Base-by-base conservation (phyloP, 2,329 filamentous ascomycete genomes). In the Mycosphaerella arachidis region DNA sequence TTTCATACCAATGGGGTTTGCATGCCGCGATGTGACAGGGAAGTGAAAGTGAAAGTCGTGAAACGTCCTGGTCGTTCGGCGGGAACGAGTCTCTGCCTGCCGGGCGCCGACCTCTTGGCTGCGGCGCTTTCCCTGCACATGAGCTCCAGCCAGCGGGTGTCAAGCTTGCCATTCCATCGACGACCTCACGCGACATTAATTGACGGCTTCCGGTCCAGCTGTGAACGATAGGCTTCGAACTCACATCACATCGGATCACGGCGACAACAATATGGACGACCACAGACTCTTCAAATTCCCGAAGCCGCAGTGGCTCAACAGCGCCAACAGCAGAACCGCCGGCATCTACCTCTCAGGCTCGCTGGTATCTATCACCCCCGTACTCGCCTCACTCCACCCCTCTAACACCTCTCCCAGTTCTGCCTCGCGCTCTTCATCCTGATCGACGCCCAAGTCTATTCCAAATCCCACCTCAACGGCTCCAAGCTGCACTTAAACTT, bases 351-450 rank as follows among this genome's bases (percentile, higher is more conserved):
- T 79, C 48, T 82, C 86, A 33, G 86, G 86, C 70, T 86, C 84
- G 65, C 75, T 89, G 72, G 86, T 89, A 81, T 66, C 48, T 33
- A 10, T 4, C 10, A 45, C 50, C 33, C 20, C 48, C 10, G 27
- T 12, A 18, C 10, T 5, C 31, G 35, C n/a, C 8, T 55, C 10
- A 10, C 18, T 33, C 50, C 35, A 58, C 40, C 33, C 40, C 48
- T 27, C 46, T 18, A 33, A 45, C 48, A 35, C 12, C 12, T 56
- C 24, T 56, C 37, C 55, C 24, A 89, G 86, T 89, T 89, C 76
- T 84, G 86, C 35, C 78, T 88, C 56, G 86, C 86, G 12, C 85
- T 89, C 77, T 89, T 87, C 80, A 82, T 86, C 74, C 82, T 89
- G 66, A 81, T 89, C 74, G 86, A 89, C 68, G 84, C 85, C 61